Percentiles rank a stretch among this genome's conserved stretches.
Evolutionary conservation across 345 rosid species (phyloP).

Genomic region (Hirschfeldia incana): DNA sequence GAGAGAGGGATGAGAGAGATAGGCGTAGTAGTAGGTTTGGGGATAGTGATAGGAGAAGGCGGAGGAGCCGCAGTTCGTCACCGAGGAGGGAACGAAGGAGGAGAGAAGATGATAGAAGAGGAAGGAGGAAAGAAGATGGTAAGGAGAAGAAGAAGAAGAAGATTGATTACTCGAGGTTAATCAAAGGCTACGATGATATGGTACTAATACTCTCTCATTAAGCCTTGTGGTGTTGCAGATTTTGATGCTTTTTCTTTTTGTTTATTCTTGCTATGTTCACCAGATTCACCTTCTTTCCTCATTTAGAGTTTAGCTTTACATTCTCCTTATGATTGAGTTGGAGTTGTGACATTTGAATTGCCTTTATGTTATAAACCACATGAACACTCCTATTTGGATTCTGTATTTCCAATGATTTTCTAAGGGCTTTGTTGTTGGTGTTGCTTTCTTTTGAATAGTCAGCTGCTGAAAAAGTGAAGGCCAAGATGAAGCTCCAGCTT

Average conservation of each 20-base stretch:
- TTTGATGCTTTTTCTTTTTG: background rate
- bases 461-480: conserved; percentile 58
- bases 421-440: conserved; percentile 1
- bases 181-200: conserved; percentile 75
- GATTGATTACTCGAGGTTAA: conserved; percentile 59
- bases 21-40: conserved; percentile 38
- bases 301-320: conserved; percentile 2
- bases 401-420: background rate
- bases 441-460: conserved; percentile 53
- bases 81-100: conserved; percentile 34
- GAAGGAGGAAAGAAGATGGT: conserved; percentile 44
- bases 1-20: conserved; percentile 45
- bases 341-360: background rate
- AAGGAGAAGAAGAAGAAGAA: conserved; percentile 45
- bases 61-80: conserved; percentile 36
- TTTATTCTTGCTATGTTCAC: background rate
- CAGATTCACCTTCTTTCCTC: background rate
- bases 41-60: conserved; percentile 38
- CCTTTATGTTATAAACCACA: background rate
- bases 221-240: too few species aligned
- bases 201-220: conserved; percentile 34
- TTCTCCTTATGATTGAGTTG: background rate
- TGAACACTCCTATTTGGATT: background rate
- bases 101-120: conserved; percentile 41
- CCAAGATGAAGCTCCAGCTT: conserved; percentile 90